A percentile compares a stretch with the other conserved stretches of the same genome.
Evolutionary conservation across 116 monocot species (phyloP).

Genomic region (Trichopus zeylanicus): DNA sequence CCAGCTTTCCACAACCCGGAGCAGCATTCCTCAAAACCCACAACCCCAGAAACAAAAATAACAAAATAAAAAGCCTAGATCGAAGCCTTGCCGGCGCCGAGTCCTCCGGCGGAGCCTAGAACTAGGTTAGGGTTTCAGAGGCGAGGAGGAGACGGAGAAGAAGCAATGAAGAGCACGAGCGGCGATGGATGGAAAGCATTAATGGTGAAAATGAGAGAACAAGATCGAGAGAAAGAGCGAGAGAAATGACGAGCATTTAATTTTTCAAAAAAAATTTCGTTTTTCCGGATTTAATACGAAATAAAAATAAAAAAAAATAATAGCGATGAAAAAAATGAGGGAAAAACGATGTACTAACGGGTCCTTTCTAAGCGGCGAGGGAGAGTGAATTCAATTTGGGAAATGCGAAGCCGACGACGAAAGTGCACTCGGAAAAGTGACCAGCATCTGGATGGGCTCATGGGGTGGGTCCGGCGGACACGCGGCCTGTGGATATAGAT

Average conservation of each 20-base stretch:
- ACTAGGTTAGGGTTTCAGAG: not conserved
- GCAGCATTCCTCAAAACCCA: not conserved
- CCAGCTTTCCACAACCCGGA: not conserved
- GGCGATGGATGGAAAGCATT: not conserved
- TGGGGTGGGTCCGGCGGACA: too few species aligned
- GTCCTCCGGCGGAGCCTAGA: not conserved
- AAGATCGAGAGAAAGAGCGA: not conserved
- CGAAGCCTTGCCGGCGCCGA: not conserved
- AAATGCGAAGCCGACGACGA: too few species aligned
- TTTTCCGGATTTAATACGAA: not conserved
- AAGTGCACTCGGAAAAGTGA: not conserved
- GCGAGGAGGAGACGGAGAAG: too few species aligned
- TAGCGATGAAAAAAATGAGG: not conserved
- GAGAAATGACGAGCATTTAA: not conserved
- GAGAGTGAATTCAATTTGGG: constrained; percentile 1
- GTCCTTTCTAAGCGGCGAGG: not conserved
- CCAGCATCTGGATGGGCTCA: too few species aligned
- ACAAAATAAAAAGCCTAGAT: not conserved
- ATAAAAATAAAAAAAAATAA: not conserved
- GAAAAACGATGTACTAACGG: not conserved
- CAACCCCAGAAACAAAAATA: not conserved
- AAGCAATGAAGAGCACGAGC: not conserved
- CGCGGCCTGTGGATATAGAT: too few species aligned
- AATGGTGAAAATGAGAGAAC: not conserved
- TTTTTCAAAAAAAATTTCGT: not conserved